A percentile compares a stretch with the other conserved stretches of the same genome.
phyloP scores from a whole-genome alignment of 371 early-diverging fungal species.

The Mortierella polycephala region DNA sequence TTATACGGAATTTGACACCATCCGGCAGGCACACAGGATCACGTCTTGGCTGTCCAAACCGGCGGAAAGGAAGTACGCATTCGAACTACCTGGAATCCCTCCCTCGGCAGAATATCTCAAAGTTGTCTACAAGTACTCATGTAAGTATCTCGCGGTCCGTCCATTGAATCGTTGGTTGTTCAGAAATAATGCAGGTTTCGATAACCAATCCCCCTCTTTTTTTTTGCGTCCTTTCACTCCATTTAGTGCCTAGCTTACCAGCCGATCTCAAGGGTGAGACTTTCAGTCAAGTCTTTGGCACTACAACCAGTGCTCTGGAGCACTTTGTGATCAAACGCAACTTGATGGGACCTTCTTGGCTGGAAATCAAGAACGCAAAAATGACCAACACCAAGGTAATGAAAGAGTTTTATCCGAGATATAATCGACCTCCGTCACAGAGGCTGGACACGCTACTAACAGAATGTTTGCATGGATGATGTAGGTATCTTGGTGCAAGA shows the following conservation, averaged over 20 bases:
- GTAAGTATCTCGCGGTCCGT: conserved; percentile 21
- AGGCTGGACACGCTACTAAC: neutral
- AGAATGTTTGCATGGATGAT: neutral
- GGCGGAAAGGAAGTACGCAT: conserved; percentile 91
- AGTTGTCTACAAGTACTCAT: conserved; percentile 76
- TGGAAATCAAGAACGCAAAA: conserved; percentile 69
- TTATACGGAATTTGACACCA: conserved; percentile 75
- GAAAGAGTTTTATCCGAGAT: too few relatives aligned
- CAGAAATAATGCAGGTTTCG: neutral
- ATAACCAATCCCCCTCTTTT: neutral
- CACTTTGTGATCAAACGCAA: conserved; percentile 91
- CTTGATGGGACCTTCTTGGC: conserved; percentile 98
- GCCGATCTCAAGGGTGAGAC: conserved; percentile 77
- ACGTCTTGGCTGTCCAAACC: conserved; percentile 66
- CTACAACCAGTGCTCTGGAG: conserved; percentile 91
- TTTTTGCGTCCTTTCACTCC: neutral
- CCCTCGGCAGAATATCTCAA: conserved; percentile 87
- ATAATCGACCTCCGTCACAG: conserved; percentile 3
- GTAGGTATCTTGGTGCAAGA: conserved; percentile 88
- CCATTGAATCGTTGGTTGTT: neutral
- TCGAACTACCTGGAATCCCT: conserved; percentile 90
- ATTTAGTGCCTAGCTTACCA: conserved; percentile 76
- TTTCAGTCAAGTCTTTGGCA: conserved; percentile 91
- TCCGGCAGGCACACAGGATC: conserved; percentile 70
- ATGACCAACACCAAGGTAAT: conserved; percentile 60